Base-by-base conservation (phyloP, 805 yeast species). In the Hanseniaspora guilliermondii region DNA sequence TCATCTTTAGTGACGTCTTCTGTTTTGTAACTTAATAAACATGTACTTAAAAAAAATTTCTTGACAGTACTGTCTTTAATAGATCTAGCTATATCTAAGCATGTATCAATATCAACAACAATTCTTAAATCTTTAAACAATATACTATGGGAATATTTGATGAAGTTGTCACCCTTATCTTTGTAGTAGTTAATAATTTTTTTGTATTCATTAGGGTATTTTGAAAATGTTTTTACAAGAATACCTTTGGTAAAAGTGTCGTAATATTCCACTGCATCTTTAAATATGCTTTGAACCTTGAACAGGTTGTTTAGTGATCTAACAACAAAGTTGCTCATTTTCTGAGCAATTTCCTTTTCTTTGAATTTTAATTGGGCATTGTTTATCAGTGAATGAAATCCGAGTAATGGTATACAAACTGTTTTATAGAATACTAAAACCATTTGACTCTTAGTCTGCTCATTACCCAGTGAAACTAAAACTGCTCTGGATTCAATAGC, bases 261-360 rank as follows among this genome's bases (percentile, higher is more conserved):
- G 7, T 44, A 52, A 19, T 30, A 44, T 2, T 36, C 39, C 7
- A 16, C 3, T 1, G 19, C 49, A 27, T 42, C 40, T 14, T n/a
- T 38, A 25, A n/a, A 27, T 9, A 5, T n/a, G 4, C 22, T 42
- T 32, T 44, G 40, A 4, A 52, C 17, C 30, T 52, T 52, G 7
- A 52, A 30, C 11, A 52, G 12, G 17, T 44, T 52, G 21, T 52
- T 52, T 3, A 52, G 25, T 19, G 39, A 52, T 16, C 55, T 39
- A 35, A 52, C 55, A 27, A 52, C 19, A 17, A 22, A 33, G 21
- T 37, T 44, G 21, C 39, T 44, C 44, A 52, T 52, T n/a, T 52
- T 37, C 2, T 30, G n/a, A 2, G 16, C 16, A 16, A 21, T n/a
- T 6, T 35, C 32, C 19, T 47, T 37, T 16, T 36, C 19, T 2